Percentiles rank a stretch among this genome's conserved stretches.
Conservation (phyloP, 208 protist species). For the Leishmania martiniquensis region DNA sequence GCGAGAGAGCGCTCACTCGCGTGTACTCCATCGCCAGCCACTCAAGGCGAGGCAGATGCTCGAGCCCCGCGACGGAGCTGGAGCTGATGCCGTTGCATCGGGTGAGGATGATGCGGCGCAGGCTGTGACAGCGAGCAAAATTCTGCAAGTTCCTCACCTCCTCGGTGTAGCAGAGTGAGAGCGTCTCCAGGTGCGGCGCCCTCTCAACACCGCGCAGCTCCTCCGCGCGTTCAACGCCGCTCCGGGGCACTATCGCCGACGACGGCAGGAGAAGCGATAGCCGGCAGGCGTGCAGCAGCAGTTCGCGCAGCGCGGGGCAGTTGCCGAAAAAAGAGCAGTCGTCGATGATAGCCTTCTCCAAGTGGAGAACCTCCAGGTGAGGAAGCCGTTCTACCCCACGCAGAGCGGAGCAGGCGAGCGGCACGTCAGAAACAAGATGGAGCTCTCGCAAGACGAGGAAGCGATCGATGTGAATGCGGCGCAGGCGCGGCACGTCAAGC, state of each 20-base stretch:
- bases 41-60: conserved; percentile 43
- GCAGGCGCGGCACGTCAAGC: conserved; percentile 49
- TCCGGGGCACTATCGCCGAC: background rate
- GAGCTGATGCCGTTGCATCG: conserved; percentile 61
- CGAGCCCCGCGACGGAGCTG: conserved; percentile 41
- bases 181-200: conserved; percentile 38
- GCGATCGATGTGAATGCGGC: conserved; percentile 19
- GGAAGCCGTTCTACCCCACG: conserved; percentile 46
- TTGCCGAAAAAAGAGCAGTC: conserved; percentile 45
- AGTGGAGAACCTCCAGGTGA: conserved; percentile 56
- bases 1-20: conserved; percentile 47
- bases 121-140: conserved; percentile 40
- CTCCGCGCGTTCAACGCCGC: background rate
- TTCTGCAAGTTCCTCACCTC: conserved; percentile 40
- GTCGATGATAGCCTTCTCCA: conserved; percentile 49
- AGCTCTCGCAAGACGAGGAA: conserved; percentile 45
- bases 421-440: conserved; percentile 49
- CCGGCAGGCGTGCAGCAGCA: conserved; percentile 60
- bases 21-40: conserved; percentile 62
- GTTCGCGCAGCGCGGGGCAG: conserved; percentile 37
- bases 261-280: conserved; percentile 24
- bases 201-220: conserved; percentile 48
- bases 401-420: conserved; percentile 42
- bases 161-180: conserved; percentile 60
- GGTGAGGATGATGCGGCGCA: conserved; percentile 51